Conservation (phyloP, 2,329 filamentous ascomycete genomes). For the Pyrenochaeta sp. region DNA sequence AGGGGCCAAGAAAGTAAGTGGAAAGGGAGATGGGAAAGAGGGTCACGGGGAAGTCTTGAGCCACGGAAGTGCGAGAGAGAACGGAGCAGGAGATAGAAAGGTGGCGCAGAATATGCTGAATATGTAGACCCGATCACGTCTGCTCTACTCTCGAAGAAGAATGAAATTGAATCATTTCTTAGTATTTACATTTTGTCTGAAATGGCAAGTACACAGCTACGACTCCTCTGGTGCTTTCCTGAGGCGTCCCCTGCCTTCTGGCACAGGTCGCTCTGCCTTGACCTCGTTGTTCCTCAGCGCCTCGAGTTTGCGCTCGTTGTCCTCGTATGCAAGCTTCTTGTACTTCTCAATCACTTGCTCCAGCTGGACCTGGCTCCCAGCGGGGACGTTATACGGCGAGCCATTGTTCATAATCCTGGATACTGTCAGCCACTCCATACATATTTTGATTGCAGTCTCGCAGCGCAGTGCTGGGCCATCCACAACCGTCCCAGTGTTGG, state of each 20-base stretch:
- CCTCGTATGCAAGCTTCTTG: slow-evolving; percentile 63
- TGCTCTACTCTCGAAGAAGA: slow-evolving; percentile 13
- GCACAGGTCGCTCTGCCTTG: slow-evolving; percentile 45
- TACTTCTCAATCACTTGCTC: slow-evolving; percentile 69
- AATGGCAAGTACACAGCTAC: no score
- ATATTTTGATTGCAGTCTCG: no score
- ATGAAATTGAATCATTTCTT: slow-evolving; percentile 31
- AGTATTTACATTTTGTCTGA: slow-evolving; percentile 34
- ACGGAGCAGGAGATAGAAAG: no score
- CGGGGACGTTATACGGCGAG: slow-evolving; percentile 69
- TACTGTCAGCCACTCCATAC: slow-evolving; percentile 24
- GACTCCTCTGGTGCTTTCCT: slow-evolving; percentile 28
- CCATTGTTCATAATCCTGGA: slow-evolving; percentile 67
- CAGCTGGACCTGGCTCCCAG: slow-evolving; percentile 67
- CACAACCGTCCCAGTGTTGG: no score
- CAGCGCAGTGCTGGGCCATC: no score
- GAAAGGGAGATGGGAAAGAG: no score
- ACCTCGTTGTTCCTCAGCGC: slow-evolving; percentile 42
- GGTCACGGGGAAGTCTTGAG: no score
- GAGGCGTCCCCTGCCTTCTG: slow-evolving; percentile 24
- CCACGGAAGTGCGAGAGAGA: no score
- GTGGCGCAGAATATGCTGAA: no score
- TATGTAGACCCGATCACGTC: no score
- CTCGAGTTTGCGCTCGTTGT: slow-evolving; percentile 63
- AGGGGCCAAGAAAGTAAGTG: no score